Evolutionary conservation across 345 rosid species (phyloP), one percentile per base, ranked within the genome.

Genomic region (Pistacia vera): DNA sequence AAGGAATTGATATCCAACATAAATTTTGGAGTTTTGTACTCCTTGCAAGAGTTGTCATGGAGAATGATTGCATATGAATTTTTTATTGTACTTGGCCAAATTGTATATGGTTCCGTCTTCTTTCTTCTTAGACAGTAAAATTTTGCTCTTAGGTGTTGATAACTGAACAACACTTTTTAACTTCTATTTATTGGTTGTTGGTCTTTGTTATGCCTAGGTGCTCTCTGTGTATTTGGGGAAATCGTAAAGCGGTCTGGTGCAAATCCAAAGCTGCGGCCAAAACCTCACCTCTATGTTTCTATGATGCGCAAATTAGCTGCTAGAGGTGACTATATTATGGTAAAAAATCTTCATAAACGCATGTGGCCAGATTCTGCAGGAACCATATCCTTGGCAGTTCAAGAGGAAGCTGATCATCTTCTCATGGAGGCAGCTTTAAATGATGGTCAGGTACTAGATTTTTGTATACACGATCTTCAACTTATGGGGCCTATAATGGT

Each of bases 341-440:
- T 87, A 20, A 86, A 78, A 81, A 86, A 75, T 75, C 80, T 89
- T 74, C 88, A 87, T 75, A 85, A 75, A 72, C 86, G 88, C 74
- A 78, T 90, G 80, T 80, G 88, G 92, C 86, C 88, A 35, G 93
- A 92, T 87, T 88, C 95, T 58, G 80, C 91, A 35, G 97, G 93
- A 86, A 78, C 80, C 58, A 85, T 89, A 69, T 81, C 85, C 72
- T 81, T 54, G 22, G 81, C 85, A 2, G 74, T 79, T 79, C 90
- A 87, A 75, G 85, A 90, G 85, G 93, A 89, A 83, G 88, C 92
- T 65, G 93, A 90, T 81, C 89, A 88, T 86, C 88, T 90, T 74
- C 91, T 90, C 73, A 87, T 92, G 92, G 97, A 92, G 80, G 92
- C 93, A n/a, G 91, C 92, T 80, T 86, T 92, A 49, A 89, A 85